Base-by-base conservation (phyloP, 768 basidiomycete species). In the Russula ochroleuca region DNA sequence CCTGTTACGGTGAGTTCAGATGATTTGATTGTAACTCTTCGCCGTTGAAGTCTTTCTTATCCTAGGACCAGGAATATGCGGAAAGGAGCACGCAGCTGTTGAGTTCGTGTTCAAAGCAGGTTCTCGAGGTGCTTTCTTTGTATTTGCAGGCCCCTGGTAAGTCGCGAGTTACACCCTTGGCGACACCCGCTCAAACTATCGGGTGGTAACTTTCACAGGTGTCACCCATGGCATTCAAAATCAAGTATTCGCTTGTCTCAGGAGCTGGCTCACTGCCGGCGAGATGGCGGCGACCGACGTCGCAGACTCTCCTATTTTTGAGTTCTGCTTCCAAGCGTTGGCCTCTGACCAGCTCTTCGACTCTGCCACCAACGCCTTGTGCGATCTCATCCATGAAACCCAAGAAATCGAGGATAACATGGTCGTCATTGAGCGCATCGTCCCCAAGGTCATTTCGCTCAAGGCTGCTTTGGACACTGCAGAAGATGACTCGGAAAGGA, bases 331-430 rank as follows among this genome's bases (percentile, higher is more conserved):
- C 72, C 85, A 90, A 57, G 92, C 95, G 4, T 81, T 98, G 35
- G 79, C 80, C 4, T 87, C 87, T 3, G 91, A 95, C 19, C 83
- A 85, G 49, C 81, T 98, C n/a, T 98, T 98, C 72, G 97, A 99
- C 69, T 74, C 87, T 8, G 95, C 94, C 1, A 92, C 95, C 43
- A 90, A 97, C 64, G 87, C 92, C 40, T 81, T 98, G 63, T 95
- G 92, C 74, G 94, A 97, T 72, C 77, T 98, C 69, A 93, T 98
- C 59, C 97, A 98, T 75, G 97, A 99, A 74, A 98, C 97, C 0
- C 95, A 98, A 75, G 97, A 99, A 75, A 82, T 97, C 35, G 90
- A 96, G 64, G 96, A 98, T 35, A 94, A 93, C 71, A 91, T 95
- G 85, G 75, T 83, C 23, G 85, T 90, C 67, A 94, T 98, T 69